phyloP scores from a whole-genome alignment of 1,284 basidiomycete species.

The Irpex rosettiformis region DNA sequence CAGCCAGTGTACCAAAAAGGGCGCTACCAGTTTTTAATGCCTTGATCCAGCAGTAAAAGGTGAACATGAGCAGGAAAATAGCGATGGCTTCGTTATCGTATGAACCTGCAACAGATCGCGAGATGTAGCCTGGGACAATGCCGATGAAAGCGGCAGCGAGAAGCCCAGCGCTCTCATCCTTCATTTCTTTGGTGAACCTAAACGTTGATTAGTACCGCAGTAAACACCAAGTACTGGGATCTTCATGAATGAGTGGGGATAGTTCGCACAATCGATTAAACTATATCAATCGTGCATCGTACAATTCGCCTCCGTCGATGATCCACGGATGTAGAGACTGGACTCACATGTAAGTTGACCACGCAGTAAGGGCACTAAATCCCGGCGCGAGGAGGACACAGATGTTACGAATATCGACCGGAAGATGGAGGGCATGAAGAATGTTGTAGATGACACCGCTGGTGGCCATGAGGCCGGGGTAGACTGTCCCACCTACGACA shows the following conservation, averaged over 20 bases:
- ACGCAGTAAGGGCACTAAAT: slow-evolving; percentile 95
- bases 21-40: slow-evolving; percentile 94
- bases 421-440: slow-evolving; percentile 86
- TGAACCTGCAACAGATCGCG: slow-evolving; percentile 96
- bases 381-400: slow-evolving; percentile 97
- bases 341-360: slow-evolving; percentile 91
- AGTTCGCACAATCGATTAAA: neutral
- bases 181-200: slow-evolving; percentile 94
- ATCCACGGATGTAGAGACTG: neutral
- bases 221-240: neutral
- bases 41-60: slow-evolving; percentile 97
- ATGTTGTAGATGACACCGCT: slow-evolving; percentile 95
- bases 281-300: neutral
- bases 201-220: slow-evolving; percentile 3
- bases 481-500: slow-evolving; percentile 97
- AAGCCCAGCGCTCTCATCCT: slow-evolving; percentile 90
- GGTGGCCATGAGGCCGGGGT: slow-evolving; percentile 97
- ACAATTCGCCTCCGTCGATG: slow-evolving; percentile 13
- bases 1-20: slow-evolving; percentile 86
- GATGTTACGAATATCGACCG: slow-evolving; percentile 96
- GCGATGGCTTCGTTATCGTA: slow-evolving; percentile 99
- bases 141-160: slow-evolving; percentile 99
- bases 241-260: neutral
- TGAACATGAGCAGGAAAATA: slow-evolving; percentile 99
- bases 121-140: slow-evolving; percentile 97